Evolutionary conservation across 257 asterid species (phyloP).

Genomic region (Fraxinus anomala): DNA sequence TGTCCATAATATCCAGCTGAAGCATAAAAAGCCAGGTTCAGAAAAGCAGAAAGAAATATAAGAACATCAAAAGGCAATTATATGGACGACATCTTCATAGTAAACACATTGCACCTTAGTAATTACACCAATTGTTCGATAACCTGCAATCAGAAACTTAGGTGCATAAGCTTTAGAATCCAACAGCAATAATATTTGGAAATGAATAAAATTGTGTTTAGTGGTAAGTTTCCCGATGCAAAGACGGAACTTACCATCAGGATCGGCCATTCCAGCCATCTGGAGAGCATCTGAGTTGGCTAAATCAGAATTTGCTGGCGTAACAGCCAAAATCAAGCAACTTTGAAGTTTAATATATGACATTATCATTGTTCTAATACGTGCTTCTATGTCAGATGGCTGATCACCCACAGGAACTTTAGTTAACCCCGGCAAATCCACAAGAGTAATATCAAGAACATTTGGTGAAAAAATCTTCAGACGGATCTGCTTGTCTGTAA

Average conservation of each 20-base stretch:
- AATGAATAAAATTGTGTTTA: constrained; percentile 10
- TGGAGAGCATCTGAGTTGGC: constrained; percentile 70
- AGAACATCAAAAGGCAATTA: neutral
- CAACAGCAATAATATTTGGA: constrained; percentile 15
- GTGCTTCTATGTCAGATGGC: constrained; percentile 59
- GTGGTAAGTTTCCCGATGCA: neutral
- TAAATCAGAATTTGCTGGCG: constrained; percentile 65
- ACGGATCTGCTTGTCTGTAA: constrained; percentile 58
- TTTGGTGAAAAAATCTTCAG: constrained; percentile 60
- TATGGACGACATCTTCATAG: neutral
- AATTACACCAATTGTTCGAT: constrained; percentile 63
- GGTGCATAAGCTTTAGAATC: constrained; percentile 2
- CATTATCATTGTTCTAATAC: constrained; percentile 58
- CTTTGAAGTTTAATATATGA: constrained; percentile 48
- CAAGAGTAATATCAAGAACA: constrained; percentile 61
- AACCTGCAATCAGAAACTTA: constrained; percentile 42
- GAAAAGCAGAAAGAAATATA: neutral
- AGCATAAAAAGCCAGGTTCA: constrained; percentile 7
- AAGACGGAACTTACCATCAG: constrained; percentile 42
- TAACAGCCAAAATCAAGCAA: constrained; percentile 61
- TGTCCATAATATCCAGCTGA: constrained; percentile 90
- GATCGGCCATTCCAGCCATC: constrained; percentile 65
- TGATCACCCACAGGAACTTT: constrained; percentile 68
- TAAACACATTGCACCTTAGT: constrained; percentile 44
- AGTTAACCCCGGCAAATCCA: constrained; percentile 67